Percentiles rank a stretch among this genome's conserved stretches.
phyloP scores from a whole-genome alignment of 495 filamentous ascomycete species.

The Ramalina intermedia region DNA sequence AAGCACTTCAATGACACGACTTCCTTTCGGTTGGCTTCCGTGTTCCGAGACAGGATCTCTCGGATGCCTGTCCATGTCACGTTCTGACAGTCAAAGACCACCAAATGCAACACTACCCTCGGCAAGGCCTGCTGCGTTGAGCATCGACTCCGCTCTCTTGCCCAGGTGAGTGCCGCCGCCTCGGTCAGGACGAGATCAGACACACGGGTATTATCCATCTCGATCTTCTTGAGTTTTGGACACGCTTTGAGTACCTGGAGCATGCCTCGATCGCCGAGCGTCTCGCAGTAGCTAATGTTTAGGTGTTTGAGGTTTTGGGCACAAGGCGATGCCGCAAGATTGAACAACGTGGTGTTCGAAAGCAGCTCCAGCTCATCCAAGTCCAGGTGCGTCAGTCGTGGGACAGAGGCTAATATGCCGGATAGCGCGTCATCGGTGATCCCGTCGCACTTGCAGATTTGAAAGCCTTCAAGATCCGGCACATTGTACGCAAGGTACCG shows the following conservation, averaged over 20 bases:
- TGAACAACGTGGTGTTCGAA: slow-evolving; percentile 56
- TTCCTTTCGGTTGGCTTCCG: slow-evolving; percentile 42
- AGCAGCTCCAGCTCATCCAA: slow-evolving; percentile 71
- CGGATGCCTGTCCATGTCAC: slow-evolving; percentile 88
- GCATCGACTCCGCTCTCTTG: slow-evolving; percentile 38
- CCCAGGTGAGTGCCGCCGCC: slow-evolving; percentile 59
- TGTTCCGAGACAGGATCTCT: slow-evolving; percentile 73
- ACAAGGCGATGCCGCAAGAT: slow-evolving; percentile 63
- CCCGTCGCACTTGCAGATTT: slow-evolving; percentile 54
- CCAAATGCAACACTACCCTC: slow-evolving; percentile 53
- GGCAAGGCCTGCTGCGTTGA: slow-evolving; percentile 29
- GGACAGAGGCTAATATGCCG: slow-evolving; percentile 57
- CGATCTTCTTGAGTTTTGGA: slow-evolving; percentile 48
- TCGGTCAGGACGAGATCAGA: slow-evolving; percentile 80
- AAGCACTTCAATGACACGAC: slow-evolving; percentile 83
- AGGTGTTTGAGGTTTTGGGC: slow-evolving; percentile 58
- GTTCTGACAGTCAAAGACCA: slow-evolving; percentile 78
- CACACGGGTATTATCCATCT: slow-evolving; percentile 89
- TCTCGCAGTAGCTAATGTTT: slow-evolving; percentile 80
- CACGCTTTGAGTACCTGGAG: slow-evolving; percentile 68
- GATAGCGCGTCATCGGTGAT: slow-evolving; percentile 62
- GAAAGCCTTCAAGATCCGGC: slow-evolving; percentile 67
- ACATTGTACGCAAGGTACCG: slow-evolving; percentile 54
- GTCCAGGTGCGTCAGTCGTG: slow-evolving; percentile 72
- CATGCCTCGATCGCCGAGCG: slow-evolving; percentile 71